These are phyloP conservation scores for Chytriomyces confervae DNA, from an alignment of 192 early-diverging fungal species.

Conservation along the genomic window DNA sequence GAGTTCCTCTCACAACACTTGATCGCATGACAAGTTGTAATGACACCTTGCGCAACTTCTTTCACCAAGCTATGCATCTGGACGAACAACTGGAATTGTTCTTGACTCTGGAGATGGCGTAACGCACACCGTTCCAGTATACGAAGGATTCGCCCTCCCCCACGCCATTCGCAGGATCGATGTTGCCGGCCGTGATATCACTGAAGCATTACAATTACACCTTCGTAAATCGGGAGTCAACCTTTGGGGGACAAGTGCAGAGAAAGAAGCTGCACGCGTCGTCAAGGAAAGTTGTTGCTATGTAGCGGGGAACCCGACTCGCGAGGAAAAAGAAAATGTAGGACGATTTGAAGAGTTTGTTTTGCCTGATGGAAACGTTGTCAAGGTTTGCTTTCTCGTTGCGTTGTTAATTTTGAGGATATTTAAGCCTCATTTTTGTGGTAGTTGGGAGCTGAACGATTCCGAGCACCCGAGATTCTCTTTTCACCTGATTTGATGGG, in stretches of 20 bases:
- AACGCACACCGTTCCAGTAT: conserved; percentile 92
- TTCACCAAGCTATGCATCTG: conserved; percentile 82
- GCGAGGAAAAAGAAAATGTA: conserved; percentile 91
- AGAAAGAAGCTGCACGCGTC: conserved; percentile 92
- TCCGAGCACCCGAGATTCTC: conserved; percentile 93
- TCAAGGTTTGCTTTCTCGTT: conserved; percentile 68
- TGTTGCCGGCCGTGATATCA: conserved; percentile 92
- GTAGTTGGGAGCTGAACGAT: conserved; percentile 84
- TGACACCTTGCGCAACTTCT: background rate
- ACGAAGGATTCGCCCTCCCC: conserved; percentile 94
- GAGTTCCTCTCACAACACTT: conserved; percentile 29
- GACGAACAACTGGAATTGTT: conserved; percentile 96
- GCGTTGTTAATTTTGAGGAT: too few species aligned
- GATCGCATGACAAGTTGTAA: too few species aligned
- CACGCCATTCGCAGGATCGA: conserved; percentile 94
- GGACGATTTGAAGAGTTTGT: conserved; percentile 79
- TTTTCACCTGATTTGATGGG: conserved; percentile 96
- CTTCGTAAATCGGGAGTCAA: conserved; percentile 88
- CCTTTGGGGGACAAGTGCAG: conserved; percentile 86
- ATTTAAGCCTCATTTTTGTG: too few species aligned
- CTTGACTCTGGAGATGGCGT: conserved; percentile 97
- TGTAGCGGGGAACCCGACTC: conserved; percentile 82
- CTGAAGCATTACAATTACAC: conserved; percentile 88
- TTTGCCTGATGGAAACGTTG: conserved; percentile 80
- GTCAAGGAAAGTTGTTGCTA: conserved; percentile 98